Evolutionary conservation across 23 red algal genomes (phyloP).

Genomic region (Chondrus crispus): DNA sequence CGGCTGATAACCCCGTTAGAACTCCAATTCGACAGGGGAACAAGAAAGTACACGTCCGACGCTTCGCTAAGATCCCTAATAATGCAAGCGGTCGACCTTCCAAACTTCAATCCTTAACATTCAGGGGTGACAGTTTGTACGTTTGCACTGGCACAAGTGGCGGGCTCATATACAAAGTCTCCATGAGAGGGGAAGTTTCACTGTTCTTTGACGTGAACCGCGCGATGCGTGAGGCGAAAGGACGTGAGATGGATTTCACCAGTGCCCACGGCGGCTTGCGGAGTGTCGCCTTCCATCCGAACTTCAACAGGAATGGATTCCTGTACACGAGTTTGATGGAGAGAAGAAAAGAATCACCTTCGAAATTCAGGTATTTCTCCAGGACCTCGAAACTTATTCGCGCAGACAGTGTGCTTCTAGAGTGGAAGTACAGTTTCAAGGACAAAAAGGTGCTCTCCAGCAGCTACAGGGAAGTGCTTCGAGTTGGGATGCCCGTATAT

Average conservation of each 20-base stretch:
- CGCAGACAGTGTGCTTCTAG: constrained; percentile 29
- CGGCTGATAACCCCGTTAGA: too few relatives aligned
- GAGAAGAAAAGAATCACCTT: neutral
- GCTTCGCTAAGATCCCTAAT: too few relatives aligned
- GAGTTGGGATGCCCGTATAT: constrained; percentile 35
- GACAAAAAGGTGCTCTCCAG: neutral
- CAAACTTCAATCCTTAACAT: too few relatives aligned
- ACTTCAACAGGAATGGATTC: neutral
- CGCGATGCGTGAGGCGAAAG: neutral
- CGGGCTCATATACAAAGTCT: too few relatives aligned
- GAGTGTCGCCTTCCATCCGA: constrained; percentile 45
- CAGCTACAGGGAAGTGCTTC: constrained; percentile 22
- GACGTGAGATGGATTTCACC: neutral
- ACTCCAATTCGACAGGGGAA: too few relatives aligned
- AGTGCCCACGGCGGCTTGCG: constrained; percentile 44
- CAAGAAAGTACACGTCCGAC: too few relatives aligned
- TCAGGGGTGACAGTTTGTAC: too few relatives aligned
- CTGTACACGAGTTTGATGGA: constrained; percentile 44
- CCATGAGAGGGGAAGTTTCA: constrained; percentile 4
- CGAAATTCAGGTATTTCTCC: constrained; percentile 27
- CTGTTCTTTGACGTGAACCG: constrained; percentile 22
- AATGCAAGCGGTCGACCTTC: too few relatives aligned
- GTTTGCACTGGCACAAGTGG: too few relatives aligned
- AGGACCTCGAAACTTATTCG: neutral
- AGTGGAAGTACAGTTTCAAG: constrained; percentile 1